phyloP scores from a whole-genome alignment of 805 yeast species.

The Ogataea paraovalis region DNA sequence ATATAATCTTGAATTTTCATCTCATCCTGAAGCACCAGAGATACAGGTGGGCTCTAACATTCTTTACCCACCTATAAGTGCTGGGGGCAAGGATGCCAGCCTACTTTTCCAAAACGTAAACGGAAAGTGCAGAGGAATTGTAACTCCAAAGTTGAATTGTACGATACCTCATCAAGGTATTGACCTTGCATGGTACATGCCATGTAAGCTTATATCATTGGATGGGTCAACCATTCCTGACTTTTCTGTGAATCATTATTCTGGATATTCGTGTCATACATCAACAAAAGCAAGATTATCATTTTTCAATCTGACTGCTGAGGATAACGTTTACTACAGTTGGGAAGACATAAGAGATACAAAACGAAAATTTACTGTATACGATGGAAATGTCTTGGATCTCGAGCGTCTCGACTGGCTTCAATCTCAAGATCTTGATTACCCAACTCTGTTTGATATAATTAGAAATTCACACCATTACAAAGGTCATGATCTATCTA shows the following conservation, averaged over 20 bases:
- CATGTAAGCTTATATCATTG: constrained; percentile 68
- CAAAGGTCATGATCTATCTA: constrained; percentile 78
- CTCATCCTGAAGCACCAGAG: constrained; percentile 82
- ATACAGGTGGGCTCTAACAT: constrained; percentile 65
- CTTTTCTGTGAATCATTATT: constrained; percentile 57
- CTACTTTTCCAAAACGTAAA: constrained; percentile 88
- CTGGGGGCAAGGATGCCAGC: constrained; percentile 84
- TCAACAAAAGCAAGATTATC: constrained; percentile 61
- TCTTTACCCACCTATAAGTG: constrained; percentile 79
- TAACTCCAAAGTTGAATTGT: constrained; percentile 64
- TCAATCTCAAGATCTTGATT: constrained; percentile 59
- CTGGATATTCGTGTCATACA: constrained; percentile 93
- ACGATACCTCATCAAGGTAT: constrained; percentile 65
- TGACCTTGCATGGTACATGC: constrained; percentile 92
- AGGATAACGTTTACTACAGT: constrained; percentile 78
- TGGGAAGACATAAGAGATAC: constrained; percentile 82
- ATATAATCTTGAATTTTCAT: constrained; percentile 62
- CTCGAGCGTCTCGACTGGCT: constrained; percentile 75
- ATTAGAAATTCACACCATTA: constrained; percentile 51
- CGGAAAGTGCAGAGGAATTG: constrained; percentile 79
- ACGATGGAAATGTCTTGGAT: constrained; percentile 86
- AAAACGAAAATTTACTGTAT: constrained; percentile 76
- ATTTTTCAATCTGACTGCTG: constrained; percentile 53
- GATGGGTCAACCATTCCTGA: constrained; percentile 73
- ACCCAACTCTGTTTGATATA: constrained; percentile 68